These are phyloP conservation scores for Petunia secreta DNA, from an alignment of 257 asterid genomes.

Conservation along the genomic window DNA sequence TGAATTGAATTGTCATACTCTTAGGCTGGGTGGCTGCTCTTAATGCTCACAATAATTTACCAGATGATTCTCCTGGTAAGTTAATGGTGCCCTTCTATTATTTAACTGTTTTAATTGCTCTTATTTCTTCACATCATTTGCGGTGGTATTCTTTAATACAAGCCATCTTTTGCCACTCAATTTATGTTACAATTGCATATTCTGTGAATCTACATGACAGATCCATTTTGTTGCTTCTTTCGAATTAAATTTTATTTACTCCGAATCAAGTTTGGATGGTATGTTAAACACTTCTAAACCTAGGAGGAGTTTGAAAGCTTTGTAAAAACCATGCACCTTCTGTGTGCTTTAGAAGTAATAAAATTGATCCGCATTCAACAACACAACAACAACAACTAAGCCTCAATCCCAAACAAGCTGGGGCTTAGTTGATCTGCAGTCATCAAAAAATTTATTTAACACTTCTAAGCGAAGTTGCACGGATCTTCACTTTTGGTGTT, in stretches of 20 bases:
- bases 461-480: no score
- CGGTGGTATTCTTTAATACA: neutral
- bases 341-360: neutral
- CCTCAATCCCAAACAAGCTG: no score
- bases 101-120: constrained; percentile 22
- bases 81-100: constrained; percentile 29
- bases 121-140: constrained; percentile 8
- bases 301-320: neutral
- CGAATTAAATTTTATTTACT: neutral
- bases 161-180: neutral
- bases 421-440: no score
- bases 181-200: neutral
- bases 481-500: no score
- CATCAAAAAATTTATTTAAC: no score
- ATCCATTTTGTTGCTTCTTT: constrained; percentile 25
- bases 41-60: constrained; percentile 65
- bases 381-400: neutral
- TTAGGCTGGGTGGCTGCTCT: constrained; percentile 88
- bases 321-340: neutral
- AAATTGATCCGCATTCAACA: neutral
- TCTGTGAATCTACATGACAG: neutral
- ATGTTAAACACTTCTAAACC: neutral
- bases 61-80: constrained; percentile 84
- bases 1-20: constrained; percentile 8
- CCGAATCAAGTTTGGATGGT: neutral